Conservation (phyloP, 2,329 filamentous ascomycete genomes). For the Albophoma yamanashiensis region DNA sequence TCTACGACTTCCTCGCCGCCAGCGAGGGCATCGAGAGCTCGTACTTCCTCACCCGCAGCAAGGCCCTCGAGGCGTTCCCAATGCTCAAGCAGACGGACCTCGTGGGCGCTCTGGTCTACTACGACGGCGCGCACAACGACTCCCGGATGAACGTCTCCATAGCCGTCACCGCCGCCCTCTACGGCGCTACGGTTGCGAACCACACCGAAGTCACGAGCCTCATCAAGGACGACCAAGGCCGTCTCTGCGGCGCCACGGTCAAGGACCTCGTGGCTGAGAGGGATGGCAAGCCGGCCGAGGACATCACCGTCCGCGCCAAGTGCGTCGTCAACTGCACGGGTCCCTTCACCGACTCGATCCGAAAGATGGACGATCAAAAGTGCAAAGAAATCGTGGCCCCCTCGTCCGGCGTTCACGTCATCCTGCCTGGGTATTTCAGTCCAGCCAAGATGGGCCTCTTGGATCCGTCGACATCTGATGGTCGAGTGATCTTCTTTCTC, state of each 20-base stretch:
- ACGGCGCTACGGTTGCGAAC: conserved; percentile 73
- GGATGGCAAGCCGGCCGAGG: conserved; percentile 45
- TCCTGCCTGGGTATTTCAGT: conserved; percentile 79
- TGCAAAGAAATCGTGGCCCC: conserved; percentile 74
- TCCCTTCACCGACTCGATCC: conserved; percentile 76
- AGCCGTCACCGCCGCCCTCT: conserved; percentile 80
- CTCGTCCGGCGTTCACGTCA: conserved; percentile 75
- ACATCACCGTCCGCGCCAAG: conserved; percentile 65
- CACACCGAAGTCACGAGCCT: conserved; percentile 72
- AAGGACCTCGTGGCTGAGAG: conserved; percentile 59
- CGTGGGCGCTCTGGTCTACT: conserved; percentile 78
- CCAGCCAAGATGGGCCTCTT: conserved; percentile 80
- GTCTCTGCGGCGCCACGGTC: conserved; percentile 61
- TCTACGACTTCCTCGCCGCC: conserved; percentile 76
- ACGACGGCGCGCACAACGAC: conserved; percentile 87
- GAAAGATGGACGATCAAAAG: conserved; percentile 68
- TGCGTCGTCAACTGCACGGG: conserved; percentile 84
- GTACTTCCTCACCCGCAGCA: conserved; percentile 79
- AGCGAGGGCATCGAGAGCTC: conserved; percentile 82
- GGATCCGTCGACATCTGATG: conserved; percentile 78
- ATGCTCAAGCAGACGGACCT: conserved; percentile 76
- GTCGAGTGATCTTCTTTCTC: conserved; percentile 85
- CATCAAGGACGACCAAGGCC: conserved; percentile 62
- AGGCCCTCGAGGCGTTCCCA: conserved; percentile 77
- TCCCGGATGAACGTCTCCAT: conserved; percentile 86